A percentile compares a stretch with the other conserved stretches of the same genome.
Conservation (phyloP, 805 yeast genomes). For the Metschnikowia proteae region DNA sequence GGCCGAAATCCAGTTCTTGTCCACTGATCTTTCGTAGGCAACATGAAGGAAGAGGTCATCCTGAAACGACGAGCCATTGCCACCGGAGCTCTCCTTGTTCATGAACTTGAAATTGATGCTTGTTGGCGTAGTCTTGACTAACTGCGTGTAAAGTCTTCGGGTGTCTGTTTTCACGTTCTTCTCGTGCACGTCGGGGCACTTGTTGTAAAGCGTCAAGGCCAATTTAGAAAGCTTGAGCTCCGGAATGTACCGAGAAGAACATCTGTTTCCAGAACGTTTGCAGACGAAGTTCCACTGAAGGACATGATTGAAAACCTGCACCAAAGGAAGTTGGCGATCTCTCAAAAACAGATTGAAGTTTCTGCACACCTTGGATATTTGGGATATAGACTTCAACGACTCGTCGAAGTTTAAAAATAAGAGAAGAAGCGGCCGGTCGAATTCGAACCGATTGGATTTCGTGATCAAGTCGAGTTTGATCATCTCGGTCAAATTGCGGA, state of each 20-base stretch:
- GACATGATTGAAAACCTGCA: constrained; percentile 35
- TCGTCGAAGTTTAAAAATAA: constrained; percentile 46
- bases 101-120: constrained; percentile 24
- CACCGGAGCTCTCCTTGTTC: constrained; percentile 20
- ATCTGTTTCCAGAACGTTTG: constrained; percentile 16
- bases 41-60: constrained; percentile 80
- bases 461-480: constrained; percentile 38
- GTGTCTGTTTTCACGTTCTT: constrained; percentile 6
- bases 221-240: constrained; percentile 39
- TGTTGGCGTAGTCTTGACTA: constrained; percentile 37
- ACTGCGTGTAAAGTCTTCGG: constrained; percentile 25
- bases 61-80: constrained; percentile 17
- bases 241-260: constrained; percentile 26
- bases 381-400: constrained; percentile 43
- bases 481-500: constrained; percentile 33
- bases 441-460: constrained; percentile 39
- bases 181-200: constrained; percentile 39
- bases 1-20: constrained; percentile 79
- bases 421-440: constrained; percentile 47
- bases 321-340: constrained; percentile 40
- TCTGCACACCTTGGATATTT: constrained; percentile 45
- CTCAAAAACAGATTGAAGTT: constrained; percentile 39
- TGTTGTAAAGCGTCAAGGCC: constrained; percentile 55
- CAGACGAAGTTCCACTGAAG: constrained; percentile 29
- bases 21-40: constrained; percentile 78